Conservation (phyloP, 2,329 filamentous ascomycete species). For the Emmonsiellopsis sp. region DNA sequence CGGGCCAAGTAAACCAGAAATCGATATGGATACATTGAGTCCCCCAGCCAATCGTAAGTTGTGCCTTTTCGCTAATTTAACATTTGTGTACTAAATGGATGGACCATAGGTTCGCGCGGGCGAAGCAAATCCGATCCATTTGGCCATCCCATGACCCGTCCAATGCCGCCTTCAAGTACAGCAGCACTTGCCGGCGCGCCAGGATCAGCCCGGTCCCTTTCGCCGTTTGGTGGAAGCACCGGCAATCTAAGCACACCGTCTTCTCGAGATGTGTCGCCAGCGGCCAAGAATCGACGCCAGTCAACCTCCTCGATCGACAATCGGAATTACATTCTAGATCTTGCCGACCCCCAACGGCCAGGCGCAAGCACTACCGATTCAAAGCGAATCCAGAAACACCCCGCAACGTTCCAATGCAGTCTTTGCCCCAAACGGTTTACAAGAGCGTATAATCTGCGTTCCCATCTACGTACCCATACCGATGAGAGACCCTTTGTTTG, state of each 20-base stretch:
- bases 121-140: conserved; percentile 56
- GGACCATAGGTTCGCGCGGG: conserved; percentile 42
- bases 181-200: conserved; percentile 21
- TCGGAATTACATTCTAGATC: conserved; percentile 74
- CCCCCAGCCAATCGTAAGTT: conserved; percentile 56
- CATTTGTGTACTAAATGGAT: conserved; percentile 9
- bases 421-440: conserved; percentile 95
- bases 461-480: conserved; percentile 90
- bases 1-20: conserved; percentile 56
- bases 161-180: conserved; percentile 25
- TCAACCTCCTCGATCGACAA: conserved; percentile 44
- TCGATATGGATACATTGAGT: conserved; percentile 68
- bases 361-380: conserved; percentile 50
- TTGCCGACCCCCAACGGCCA: conserved; percentile 81
- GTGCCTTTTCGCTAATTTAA: neutral
- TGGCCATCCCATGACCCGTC: conserved; percentile 36
- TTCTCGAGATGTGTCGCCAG: conserved; percentile 37
- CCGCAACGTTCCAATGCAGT: conserved; percentile 89
- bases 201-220: conserved; percentile 33
- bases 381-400: conserved; percentile 93
- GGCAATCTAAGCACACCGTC: conserved; percentile 30
- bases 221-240: conserved; percentile 29
- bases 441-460: conserved; percentile 89
- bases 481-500: conserved; percentile 97
- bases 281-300: conserved; percentile 31